Evolutionary conservation across 2,329 filamentous ascomycete genomes (phyloP).

Genomic region (Fusarium napiforme): DNA sequence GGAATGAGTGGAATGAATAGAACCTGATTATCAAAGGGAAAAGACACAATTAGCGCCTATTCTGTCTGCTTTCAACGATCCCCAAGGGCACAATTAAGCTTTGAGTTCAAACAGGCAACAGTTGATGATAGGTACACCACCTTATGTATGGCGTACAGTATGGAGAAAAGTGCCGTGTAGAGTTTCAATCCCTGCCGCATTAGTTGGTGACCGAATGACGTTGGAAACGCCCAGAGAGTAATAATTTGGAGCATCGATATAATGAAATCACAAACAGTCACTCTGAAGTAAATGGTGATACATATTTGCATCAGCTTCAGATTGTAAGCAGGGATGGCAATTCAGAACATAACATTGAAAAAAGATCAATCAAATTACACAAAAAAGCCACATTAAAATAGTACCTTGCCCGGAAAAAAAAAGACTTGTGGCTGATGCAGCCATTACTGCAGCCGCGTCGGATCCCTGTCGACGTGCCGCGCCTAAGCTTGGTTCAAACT

Average conservation of each 20-base stretch:
- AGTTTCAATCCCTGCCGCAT: background rate
- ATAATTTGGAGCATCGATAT: background rate
- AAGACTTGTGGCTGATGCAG: slow-evolving; percentile 40
- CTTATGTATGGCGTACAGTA: background rate
- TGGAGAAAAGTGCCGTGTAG: background rate
- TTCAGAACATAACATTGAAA: background rate
- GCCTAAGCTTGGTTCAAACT: slow-evolving; percentile 45
- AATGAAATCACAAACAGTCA: background rate
- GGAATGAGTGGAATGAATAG: background rate
- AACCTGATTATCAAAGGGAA: background rate
- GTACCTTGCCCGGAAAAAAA: slow-evolving; percentile 33
- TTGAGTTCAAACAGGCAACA: background rate
- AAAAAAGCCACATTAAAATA: slow-evolving; percentile 15
- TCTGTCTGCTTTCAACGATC: too few species aligned
- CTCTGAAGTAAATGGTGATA: background rate
- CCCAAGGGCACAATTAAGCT: background rate
- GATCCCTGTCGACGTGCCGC: slow-evolving; percentile 45
- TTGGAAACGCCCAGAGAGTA: too few species aligned
- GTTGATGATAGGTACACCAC: background rate
- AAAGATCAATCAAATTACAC: background rate
- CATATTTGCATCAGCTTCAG: background rate
- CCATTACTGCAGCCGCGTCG: slow-evolving; percentile 40
- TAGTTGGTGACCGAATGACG: background rate
- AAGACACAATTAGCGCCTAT: background rate
- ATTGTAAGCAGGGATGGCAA: background rate